phyloP scores from a whole-genome alignment of 2,329 filamentous ascomycete species.

The Aspergillus persii region DNA sequence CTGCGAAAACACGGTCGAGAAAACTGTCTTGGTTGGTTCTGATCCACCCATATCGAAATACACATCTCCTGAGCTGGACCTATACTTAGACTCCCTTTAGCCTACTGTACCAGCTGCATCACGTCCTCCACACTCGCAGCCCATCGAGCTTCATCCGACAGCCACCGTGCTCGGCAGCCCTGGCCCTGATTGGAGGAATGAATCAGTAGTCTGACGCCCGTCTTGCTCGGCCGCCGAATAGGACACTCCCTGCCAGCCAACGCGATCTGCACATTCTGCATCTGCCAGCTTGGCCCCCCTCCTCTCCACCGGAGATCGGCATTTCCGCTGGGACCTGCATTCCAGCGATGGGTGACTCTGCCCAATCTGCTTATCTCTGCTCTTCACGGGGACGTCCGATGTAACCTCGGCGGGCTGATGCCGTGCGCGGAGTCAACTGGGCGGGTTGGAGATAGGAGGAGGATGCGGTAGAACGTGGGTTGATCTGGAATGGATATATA shows the following conservation, averaged over 20 bases:
- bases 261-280: neutral
- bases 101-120: no score
- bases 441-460: neutral
- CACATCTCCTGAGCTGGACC: neutral
- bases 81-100: no score
- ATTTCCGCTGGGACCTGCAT: neutral
- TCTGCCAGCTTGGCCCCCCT: neutral
- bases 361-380: constrained; percentile 9
- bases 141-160: neutral
- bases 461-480: neutral
- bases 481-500: neutral
- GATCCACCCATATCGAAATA: neutral
- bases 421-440: neutral
- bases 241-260: neutral
- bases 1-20: neutral
- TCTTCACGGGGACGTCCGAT: constrained; percentile 11
- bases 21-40: neutral
- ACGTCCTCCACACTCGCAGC: neutral
- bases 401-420: constrained; percentile 5
- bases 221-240: neutral
- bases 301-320: neutral
- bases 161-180: neutral
- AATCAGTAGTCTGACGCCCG: neutral
- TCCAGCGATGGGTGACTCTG: neutral
- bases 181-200: neutral